These are phyloP conservation scores for Psidium friedrichsthalianum DNA, from an alignment of 345 rosid species.

Conservation along the genomic window DNA sequence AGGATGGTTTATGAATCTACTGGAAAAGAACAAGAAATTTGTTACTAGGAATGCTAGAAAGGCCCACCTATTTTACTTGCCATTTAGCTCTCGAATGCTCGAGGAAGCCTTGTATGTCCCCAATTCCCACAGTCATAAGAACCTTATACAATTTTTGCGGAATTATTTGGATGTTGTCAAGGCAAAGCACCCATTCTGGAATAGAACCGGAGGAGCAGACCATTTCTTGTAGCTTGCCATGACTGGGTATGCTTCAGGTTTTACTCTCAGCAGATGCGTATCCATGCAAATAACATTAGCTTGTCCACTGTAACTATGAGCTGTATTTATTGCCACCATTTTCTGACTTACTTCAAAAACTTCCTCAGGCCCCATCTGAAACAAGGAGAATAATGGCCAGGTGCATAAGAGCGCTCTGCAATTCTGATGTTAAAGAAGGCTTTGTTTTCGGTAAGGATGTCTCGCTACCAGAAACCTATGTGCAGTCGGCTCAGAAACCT, in stretches of 20 bases:
- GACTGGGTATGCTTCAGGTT: conserved; percentile 60
- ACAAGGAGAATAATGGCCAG: conserved; percentile 56
- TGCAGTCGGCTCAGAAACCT: conserved; percentile 44
- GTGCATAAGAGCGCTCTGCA: conserved; percentile 90
- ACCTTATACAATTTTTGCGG: conserved; percentile 53
- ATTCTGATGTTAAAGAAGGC: conserved; percentile 74
- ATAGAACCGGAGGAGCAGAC: conserved; percentile 79
- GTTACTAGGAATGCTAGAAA: conserved; percentile 46
- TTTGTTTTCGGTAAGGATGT: conserved; percentile 83
- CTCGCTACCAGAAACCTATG: conserved; percentile 77
- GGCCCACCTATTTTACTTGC: conserved; percentile 86
- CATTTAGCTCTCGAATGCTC: conserved; percentile 78
- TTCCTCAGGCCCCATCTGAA: conserved; percentile 71
- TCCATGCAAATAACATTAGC: neutral
- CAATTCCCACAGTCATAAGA: conserved; percentile 55
- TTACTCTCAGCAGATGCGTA: neutral
- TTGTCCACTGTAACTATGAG: neutral
- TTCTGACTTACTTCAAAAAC: neutral
- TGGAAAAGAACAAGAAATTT: conserved; percentile 56
- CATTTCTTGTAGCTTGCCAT: conserved; percentile 94
- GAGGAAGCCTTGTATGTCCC: conserved; percentile 62
- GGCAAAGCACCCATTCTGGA: conserved; percentile 73
- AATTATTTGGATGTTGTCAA: conserved; percentile 48
- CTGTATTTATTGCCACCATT: neutral
- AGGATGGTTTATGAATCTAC: conserved; percentile 94